A percentile compares a stretch with the other conserved stretches of the same genome.
Evolutionary conservation across 73 alveolate species (phyloP).

Genomic region (Tetrahymena malaccensis): DNA sequence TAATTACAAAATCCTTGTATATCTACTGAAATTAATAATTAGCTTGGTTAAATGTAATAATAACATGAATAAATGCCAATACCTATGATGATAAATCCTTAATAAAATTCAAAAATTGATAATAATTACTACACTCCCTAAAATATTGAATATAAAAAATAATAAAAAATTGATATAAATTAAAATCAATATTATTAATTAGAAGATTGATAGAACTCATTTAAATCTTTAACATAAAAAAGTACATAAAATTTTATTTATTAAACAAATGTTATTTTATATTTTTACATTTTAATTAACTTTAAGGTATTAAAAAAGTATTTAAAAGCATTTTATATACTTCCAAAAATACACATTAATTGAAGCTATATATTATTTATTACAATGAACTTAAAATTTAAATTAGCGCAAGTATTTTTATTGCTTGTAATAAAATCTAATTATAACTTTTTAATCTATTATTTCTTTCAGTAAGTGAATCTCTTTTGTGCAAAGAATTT

Average conservation of each 20-base stretch:
- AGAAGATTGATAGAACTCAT: too few relatives aligned
- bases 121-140: background rate
- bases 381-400: background rate
- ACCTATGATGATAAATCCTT: background rate
- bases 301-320: background rate
- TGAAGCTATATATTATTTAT: too few relatives aligned
- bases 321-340: background rate
- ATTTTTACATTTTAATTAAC: too few relatives aligned
- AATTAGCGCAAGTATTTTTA: background rate
- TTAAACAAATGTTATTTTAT: too few relatives aligned
- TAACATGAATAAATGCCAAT: background rate
- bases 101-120: too few relatives aligned
- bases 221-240: too few relatives aligned
- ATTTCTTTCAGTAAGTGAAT: background rate
- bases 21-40: background rate
- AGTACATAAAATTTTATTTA: too few relatives aligned
- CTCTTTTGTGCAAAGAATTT: background rate
- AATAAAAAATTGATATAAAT: too few relatives aligned
- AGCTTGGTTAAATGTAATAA: background rate
- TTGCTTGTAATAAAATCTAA: background rate
- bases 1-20: background rate
- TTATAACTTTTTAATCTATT: background rate
- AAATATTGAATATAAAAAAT: too few relatives aligned
- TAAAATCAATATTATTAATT: too few relatives aligned
- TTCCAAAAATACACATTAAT: too few relatives aligned